Conservation (phyloP, 148 eudicot species). For the Nyssa sinensis region DNA sequence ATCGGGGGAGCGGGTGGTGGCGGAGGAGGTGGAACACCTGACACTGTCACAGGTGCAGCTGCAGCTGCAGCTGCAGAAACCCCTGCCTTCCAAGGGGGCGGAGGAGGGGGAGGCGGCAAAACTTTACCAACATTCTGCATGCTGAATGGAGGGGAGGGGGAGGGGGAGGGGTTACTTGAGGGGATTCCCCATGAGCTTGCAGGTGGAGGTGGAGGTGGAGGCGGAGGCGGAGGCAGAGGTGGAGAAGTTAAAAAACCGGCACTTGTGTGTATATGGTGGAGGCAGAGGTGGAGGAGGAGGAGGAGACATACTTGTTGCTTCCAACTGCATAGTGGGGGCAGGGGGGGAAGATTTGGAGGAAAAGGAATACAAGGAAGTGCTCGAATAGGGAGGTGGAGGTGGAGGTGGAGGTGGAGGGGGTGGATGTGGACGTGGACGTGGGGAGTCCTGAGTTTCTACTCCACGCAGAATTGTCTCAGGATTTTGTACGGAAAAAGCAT, state of each 20-base stretch:
- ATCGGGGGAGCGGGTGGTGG: not conserved
- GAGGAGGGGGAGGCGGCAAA: constrained; percentile 20
- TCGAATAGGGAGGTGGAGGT: constrained; percentile 20
- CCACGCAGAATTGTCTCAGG: constrained; percentile 17
- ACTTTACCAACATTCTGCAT: constrained; percentile 5
- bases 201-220: not conserved
- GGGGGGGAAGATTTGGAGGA: constrained; percentile 4
- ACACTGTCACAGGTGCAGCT: not conserved
- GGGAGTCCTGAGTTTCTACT: constrained; percentile 21
- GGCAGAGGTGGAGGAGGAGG: constrained; percentile 18
- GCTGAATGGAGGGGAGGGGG: not conserved
- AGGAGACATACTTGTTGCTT: constrained; percentile 14
- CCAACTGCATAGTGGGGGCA: constrained; percentile 11
- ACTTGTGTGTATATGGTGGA: constrained; percentile 6
- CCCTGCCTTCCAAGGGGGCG: constrained; percentile 9
- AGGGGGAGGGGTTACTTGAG: constrained; percentile 8
- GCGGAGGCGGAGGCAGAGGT: constrained; percentile 4
- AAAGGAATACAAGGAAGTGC: not conserved
- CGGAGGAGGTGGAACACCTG: not conserved
- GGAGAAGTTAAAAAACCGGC: constrained; percentile 3
- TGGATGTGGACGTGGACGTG: constrained; percentile 36
- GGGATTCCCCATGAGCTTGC: not conserved
- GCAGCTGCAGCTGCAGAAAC: not conserved
- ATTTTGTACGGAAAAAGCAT: not conserved
- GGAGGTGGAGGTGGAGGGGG: constrained; percentile 32